phyloP scores from a whole-genome alignment of 768 basidiomycete genomes.

The Agaricus blazei region DNA sequence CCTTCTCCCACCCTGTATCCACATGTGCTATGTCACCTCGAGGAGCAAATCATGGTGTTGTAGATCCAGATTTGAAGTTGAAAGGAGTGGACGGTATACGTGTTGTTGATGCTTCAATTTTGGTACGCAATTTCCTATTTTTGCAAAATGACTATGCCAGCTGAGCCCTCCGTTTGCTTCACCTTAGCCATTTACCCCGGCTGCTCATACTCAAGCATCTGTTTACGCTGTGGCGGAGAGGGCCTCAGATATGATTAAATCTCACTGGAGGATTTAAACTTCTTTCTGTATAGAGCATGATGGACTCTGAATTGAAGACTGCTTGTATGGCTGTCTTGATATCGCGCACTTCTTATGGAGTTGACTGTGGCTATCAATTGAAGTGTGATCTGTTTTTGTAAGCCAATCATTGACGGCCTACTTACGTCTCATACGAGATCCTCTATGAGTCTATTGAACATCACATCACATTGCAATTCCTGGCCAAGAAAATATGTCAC shows the following conservation, averaged over 20 bases:
- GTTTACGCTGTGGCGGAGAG: conserved; percentile 26
- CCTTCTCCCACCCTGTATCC: conserved; percentile 23
- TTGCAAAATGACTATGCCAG: not conserved
- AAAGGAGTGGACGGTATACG: conserved; percentile 26
- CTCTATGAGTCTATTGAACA: too few species aligned
- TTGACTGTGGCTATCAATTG: too few species aligned
- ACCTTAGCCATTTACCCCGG: conserved; percentile 19
- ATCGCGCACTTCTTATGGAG: too few species aligned
- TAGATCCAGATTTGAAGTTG: conserved; percentile 27
- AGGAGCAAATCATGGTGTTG: conserved; percentile 22
- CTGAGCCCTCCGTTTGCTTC: not conserved
- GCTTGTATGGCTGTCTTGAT: too few species aligned
- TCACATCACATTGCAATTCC: too few species aligned
- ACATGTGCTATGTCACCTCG: conserved; percentile 24
- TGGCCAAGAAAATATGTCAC: too few species aligned
- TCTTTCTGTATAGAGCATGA: not conserved
- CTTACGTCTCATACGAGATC: too few species aligned
- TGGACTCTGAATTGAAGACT: too few species aligned
- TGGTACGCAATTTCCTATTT: conserved; percentile 15
- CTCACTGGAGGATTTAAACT: conserved; percentile 7
- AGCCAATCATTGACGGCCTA: too few species aligned
- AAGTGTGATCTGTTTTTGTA: too few species aligned
- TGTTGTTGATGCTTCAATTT: conserved; percentile 29
- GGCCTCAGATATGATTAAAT: conserved; percentile 25
- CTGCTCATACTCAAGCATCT: conserved; percentile 23